These are phyloP conservation scores for Cladophialophora chaetospira DNA, from an alignment of 2,329 filamentous ascomycete species.

Conservation along the genomic window DNA sequence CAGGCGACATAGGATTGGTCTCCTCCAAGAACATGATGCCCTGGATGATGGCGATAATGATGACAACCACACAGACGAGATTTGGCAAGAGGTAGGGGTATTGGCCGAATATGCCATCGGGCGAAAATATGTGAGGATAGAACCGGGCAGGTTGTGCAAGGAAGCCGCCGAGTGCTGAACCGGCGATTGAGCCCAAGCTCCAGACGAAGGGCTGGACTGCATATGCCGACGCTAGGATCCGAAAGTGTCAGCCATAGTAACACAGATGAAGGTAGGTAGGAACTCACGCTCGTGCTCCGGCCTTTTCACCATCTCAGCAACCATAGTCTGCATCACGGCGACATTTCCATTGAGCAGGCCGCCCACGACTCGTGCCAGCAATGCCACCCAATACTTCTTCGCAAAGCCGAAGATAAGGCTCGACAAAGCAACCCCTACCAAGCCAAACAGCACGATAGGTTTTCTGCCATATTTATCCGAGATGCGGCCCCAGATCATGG, in stretches of 20 bases:
- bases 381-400: slow-evolving; percentile 46
- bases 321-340: slow-evolving; percentile 73
- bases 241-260: not conserved
- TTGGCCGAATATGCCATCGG: slow-evolving; percentile 29
- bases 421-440: slow-evolving; percentile 43
- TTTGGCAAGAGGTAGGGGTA: slow-evolving; percentile 32
- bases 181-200: slow-evolving; percentile 29
- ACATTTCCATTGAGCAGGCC: slow-evolving; percentile 72
- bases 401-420: slow-evolving; percentile 49
- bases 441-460: slow-evolving; percentile 41
- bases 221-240: slow-evolving; percentile 24
- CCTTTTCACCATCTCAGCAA: slow-evolving; percentile 69
- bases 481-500: slow-evolving; percentile 47
- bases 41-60: slow-evolving; percentile 27
- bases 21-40: slow-evolving; percentile 29
- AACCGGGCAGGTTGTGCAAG: slow-evolving; percentile 27
- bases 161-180: slow-evolving; percentile 28
- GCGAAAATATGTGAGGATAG: slow-evolving; percentile 25
- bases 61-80: slow-evolving; percentile 23
- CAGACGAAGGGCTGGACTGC: slow-evolving; percentile 30
- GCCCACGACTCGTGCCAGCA: slow-evolving; percentile 52
- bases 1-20: slow-evolving; percentile 23
- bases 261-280: too few species aligned
- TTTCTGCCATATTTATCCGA: slow-evolving; percentile 45
- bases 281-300: slow-evolving; percentile 46